phyloP scores from a whole-genome alignment of 441 rosid species.

The Populus hybrid region DNA sequence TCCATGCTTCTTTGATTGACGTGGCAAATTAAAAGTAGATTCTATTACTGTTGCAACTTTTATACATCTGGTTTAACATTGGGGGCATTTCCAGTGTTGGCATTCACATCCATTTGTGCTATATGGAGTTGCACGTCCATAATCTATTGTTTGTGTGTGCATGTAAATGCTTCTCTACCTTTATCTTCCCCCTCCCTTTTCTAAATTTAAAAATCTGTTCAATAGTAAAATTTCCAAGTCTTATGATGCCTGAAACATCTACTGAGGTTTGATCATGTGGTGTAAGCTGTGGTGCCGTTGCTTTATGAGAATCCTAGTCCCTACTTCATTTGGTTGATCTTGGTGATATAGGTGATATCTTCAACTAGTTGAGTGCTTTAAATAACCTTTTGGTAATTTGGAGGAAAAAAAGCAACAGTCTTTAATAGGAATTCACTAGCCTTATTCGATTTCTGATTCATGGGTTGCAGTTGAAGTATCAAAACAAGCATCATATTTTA shows the following conservation, averaged over 20 bases:
- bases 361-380: background rate
- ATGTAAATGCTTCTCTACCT: background rate
- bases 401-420: background rate
- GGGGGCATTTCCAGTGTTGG: background rate
- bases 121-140: background rate
- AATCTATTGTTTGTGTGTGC: background rate
- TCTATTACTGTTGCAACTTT: background rate
- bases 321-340: too few species aligned
- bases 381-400: background rate
- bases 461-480: background rate
- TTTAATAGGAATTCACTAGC: background rate
- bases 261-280: background rate
- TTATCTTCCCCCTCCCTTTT: background rate
- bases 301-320: background rate
- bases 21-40: background rate
- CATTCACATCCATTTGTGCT: background rate
- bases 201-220: background rate
- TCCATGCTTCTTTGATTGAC: background rate
- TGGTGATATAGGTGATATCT: background rate
- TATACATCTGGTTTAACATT: background rate
- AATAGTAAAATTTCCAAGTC: background rate
- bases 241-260: background rate
- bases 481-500: background rate
- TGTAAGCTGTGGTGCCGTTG: background rate
- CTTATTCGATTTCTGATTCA: background rate